Percentiles rank a stretch among this genome's conserved stretches.
These are phyloP conservation scores for Cunninghamia lanceolata DNA, from an alignment of 75 land plant species.

Conservation along the genomic window DNA sequence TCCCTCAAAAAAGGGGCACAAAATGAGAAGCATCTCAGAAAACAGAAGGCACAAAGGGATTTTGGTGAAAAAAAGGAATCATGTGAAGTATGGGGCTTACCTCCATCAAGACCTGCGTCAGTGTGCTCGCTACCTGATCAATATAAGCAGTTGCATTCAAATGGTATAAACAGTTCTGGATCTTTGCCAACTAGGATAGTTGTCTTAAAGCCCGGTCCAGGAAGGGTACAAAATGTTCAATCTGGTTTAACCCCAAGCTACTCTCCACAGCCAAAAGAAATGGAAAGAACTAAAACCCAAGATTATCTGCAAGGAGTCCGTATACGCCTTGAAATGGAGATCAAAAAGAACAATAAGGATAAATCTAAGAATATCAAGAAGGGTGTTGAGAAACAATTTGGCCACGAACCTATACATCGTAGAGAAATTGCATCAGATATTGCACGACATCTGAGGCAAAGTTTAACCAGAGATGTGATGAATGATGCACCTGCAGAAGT, in stretches of 20 bases:
- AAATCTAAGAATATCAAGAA: background rate
- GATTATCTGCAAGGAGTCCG: conserved; percentile 14
- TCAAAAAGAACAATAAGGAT: background rate
- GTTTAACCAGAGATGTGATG: conserved; percentile 27
- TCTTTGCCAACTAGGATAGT: conserved; percentile 72
- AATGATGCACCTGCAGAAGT: conserved; percentile 30
- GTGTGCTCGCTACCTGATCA: background rate
- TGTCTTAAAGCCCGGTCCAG: conserved; percentile 74
- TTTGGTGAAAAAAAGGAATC: conserved; percentile 1
- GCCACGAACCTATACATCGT: conserved; percentile 27
- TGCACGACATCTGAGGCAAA: conserved; percentile 51
- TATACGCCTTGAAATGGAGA: conserved; percentile 15
- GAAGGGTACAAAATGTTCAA: conserved; percentile 31
- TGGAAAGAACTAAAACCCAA: conserved; percentile 13
- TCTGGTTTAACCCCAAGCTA: conserved; percentile 24
- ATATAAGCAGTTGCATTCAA: background rate
- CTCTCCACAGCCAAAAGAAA: conserved; percentile 24
- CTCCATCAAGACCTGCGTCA: conserved; percentile 1
- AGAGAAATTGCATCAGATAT: conserved; percentile 63
- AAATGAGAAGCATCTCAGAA: conserved; percentile 34
- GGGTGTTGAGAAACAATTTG: conserved; percentile 13
- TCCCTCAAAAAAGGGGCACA: conserved; percentile 11
- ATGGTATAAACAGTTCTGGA: background rate
- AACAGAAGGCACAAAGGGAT: background rate
- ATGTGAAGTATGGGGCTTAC: background rate